phyloP scores from a whole-genome alignment of 345 rosid species.

The Nephelium lappaceum region DNA sequence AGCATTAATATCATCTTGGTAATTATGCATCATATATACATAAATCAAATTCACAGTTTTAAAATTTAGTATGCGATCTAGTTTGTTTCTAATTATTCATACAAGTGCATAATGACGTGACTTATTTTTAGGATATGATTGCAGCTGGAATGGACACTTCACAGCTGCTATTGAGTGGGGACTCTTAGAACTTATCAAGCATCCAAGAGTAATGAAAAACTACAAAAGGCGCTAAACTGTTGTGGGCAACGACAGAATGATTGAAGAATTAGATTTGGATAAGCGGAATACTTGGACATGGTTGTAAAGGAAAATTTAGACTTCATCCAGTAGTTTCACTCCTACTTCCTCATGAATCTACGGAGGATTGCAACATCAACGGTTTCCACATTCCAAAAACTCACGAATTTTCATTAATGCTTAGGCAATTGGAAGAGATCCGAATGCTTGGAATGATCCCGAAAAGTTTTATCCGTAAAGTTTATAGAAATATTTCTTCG shows the following conservation, averaged over 20 bases:
- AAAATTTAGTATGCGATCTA: neutral
- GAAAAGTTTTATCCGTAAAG: conserved; percentile 18
- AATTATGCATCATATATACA: neutral
- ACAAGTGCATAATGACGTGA: no score
- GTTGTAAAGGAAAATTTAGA: conserved; percentile 31
- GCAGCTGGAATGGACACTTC: conserved; percentile 31
- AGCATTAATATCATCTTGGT: neutral
- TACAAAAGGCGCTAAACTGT: neutral
- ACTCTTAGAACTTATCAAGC: no score
- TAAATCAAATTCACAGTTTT: no score
- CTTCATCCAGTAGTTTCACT: conserved; percentile 28
- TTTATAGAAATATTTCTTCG: conserved; percentile 5
- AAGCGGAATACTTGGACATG: conserved; percentile 2
- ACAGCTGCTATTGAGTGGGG: neutral
- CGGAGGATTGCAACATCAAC: conserved; percentile 7
- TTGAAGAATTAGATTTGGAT: conserved; percentile 22
- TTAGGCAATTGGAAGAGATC: conserved; percentile 28
- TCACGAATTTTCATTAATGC: conserved; percentile 13
- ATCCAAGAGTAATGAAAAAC: no score
- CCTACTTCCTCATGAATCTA: conserved; percentile 19
- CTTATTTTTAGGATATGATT: conserved; percentile 24
- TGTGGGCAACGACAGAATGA: conserved; percentile 11
- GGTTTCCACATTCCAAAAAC: conserved; percentile 20
- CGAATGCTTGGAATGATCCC: conserved; percentile 20
- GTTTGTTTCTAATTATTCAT: no score